Evolutionary conservation across 106 monocot genomes (phyloP), one percentile per base, ranked within the genome.

Genomic region (Acorus calamus): DNA sequence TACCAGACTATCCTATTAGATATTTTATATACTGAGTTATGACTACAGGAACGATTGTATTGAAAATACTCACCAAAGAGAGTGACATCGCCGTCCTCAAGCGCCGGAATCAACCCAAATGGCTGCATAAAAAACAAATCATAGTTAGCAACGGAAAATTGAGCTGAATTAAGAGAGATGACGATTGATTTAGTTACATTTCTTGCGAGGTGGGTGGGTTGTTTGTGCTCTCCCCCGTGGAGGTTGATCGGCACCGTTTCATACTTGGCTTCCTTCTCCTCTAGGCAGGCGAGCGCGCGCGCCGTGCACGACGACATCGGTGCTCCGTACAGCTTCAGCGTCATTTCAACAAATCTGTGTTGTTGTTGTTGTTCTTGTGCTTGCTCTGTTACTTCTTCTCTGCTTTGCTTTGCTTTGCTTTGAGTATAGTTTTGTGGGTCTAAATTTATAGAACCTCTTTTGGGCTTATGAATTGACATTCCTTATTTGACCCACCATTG

Each of bases 101-200:
- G 11, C 10, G 68, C 83, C 1, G 83, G 83, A 46, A 84, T 67
- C 72, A 79, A 79, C 7, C 83, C 83, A 14, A 84, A 84, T 42
- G 83, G 83, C 83, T 84, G 75, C 46, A 62, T 6, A 5, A 41
- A 43, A 52, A 9, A 45, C 8, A 47, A 9, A 46, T 2, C 3
- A 54, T 53, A 59, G 66, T 62, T 9, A 64, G 41, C 48, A 44
- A 14, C 2, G 9, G 56, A 12, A 3, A 55, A 46, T 1, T 8
- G 57, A 3, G 8, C 6, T 47, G 50, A n/a, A 10, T 0, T 2
- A 8, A 51, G 8, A 14, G 11, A 28, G 54, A n/a, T 42, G 54
- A 4, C 14, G 5, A 14, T 42, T 28, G 28, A 64, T 4, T 12
- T 12, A 11, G 14, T 0, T 77, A 88, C 88, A 50, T 84, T 84